Evolutionary conservation across 2,329 filamentous ascomycete species (phyloP).

Genomic region (Claviceps citrina): DNA sequence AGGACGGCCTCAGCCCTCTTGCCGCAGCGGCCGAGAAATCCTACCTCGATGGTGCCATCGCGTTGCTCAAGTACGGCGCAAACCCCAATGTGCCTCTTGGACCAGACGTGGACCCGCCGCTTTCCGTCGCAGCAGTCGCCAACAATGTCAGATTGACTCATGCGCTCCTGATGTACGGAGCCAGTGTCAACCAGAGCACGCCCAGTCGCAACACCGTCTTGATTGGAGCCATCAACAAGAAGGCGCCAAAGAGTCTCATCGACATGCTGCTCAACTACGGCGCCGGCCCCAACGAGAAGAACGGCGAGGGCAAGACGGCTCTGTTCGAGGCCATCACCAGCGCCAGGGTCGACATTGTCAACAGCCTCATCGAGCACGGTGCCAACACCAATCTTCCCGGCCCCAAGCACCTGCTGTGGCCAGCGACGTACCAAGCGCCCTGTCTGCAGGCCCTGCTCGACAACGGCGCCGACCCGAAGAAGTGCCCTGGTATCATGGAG

Average conservation of each 20-base stretch:
- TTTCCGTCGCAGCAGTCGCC: slow-evolving; percentile 33
- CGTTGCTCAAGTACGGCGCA: slow-evolving; percentile 49
- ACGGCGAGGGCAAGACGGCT: slow-evolving; percentile 44
- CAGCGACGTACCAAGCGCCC: slow-evolving; percentile 41
- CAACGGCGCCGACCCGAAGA: slow-evolving; percentile 44
- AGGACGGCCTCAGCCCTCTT: slow-evolving; percentile 35
- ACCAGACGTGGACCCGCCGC: slow-evolving; percentile 36
- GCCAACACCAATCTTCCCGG: slow-evolving; percentile 55
- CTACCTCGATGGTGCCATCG: slow-evolving; percentile 40
- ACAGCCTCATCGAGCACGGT: slow-evolving; percentile 33
- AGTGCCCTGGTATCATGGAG: slow-evolving; percentile 48
- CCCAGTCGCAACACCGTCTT: slow-evolving; percentile 45
- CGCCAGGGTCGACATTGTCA: slow-evolving; percentile 41
- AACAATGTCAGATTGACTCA: slow-evolving; percentile 42
- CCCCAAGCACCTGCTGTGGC: slow-evolving; percentile 55
- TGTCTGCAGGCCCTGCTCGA: slow-evolving; percentile 43
- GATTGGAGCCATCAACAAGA: slow-evolving; percentile 44
- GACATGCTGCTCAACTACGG: slow-evolving; percentile 46
- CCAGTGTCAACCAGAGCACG: slow-evolving; percentile 37
- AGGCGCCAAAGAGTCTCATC: slow-evolving; percentile 36
- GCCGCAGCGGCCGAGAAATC: slow-evolving; percentile 34
- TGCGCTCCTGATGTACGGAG: slow-evolving; percentile 46
- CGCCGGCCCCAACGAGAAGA: slow-evolving; percentile 42
- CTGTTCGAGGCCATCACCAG: slow-evolving; percentile 46
- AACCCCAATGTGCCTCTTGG: slow-evolving; percentile 38